These are phyloP conservation scores for Pyrenophora tritici-repentis DNA, from an alignment of 2,329 filamentous ascomycete genomes.

Conservation along the genomic window DNA sequence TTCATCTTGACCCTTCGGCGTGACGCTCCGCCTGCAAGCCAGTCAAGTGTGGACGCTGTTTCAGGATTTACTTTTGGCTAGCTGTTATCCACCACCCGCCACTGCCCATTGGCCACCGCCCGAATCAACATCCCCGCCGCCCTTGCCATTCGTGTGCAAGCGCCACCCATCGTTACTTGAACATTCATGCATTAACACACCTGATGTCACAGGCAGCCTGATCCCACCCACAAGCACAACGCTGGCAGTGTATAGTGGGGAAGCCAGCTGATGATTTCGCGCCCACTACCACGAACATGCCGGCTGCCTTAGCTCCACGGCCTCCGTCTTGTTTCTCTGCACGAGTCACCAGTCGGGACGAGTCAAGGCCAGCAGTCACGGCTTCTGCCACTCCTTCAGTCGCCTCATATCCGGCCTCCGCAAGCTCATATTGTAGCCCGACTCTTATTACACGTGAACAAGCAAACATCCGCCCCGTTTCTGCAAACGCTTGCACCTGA, in stretches of 20 bases:
- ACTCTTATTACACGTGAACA: constrained; percentile 7
- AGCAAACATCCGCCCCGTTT: constrained; percentile 16
- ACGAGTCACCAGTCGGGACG: constrained; percentile 1
- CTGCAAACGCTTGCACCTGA: constrained; percentile 37
- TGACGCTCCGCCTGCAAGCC: constrained; percentile 36
- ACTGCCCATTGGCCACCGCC: constrained; percentile 29
- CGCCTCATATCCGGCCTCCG: neutral
- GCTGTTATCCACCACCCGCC: constrained; percentile 30
- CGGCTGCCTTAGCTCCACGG: no score
- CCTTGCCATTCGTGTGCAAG: constrained; percentile 35
- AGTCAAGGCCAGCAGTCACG: neutral
- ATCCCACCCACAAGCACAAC: constrained; percentile 9
- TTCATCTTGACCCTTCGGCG: constrained; percentile 26
- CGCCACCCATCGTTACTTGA: constrained; percentile 37
- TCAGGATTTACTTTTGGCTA: constrained; percentile 43
- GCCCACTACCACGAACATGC: neutral
- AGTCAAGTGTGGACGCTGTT: constrained; percentile 41
- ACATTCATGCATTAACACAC: constrained; percentile 36
- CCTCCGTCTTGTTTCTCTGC: neutral
- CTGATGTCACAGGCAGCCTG: constrained; percentile 31
- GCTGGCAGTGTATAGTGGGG: constrained; percentile 10
- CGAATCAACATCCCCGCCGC: constrained; percentile 32
- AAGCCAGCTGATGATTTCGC: constrained; percentile 8
- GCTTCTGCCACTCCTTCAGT: neutral
- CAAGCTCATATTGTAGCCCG: constrained; percentile 4